Evolutionary conservation across 164 flowering plant genomes (phyloP).

Genomic region (Vitis riparia): DNA sequence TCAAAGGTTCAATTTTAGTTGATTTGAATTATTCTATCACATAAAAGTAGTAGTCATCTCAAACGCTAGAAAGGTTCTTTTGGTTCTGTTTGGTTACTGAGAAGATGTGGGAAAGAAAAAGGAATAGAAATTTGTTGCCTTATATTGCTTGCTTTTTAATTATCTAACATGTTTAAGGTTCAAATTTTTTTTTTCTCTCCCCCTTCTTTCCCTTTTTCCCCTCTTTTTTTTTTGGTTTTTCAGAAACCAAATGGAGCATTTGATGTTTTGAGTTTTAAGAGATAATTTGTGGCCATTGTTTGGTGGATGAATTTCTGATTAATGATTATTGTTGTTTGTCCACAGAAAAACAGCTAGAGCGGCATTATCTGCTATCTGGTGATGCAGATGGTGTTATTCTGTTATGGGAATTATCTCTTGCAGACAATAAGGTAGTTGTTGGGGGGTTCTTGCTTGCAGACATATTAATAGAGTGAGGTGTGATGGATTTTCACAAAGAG

Average conservation of each 20-base stretch:
- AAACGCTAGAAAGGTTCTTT: no score
- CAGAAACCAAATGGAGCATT: no score
- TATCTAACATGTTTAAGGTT: no score
- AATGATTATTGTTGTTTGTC: constrained; percentile 4
- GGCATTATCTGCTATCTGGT: constrained; percentile 85
- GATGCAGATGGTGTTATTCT: constrained; percentile 77
- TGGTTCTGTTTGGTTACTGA: no score
- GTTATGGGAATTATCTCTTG: constrained; percentile 73
- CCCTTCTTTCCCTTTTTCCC: no score
- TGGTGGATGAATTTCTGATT: neutral
- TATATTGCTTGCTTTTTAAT: no score
- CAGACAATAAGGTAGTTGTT: constrained; percentile 49
- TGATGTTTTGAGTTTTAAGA: neutral
- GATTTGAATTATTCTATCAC: neutral
- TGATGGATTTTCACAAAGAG: no score
- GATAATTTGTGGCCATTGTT: neutral
- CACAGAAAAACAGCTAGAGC: constrained; percentile 55
- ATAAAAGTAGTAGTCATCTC: no score
- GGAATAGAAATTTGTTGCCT: no score
- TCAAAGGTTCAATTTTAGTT: constrained; percentile 52
- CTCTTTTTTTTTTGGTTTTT: no score
- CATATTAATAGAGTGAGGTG: neutral
- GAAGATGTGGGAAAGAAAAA: no score
- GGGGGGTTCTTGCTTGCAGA: neutral
- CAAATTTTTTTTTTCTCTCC: no score